Percentiles rank a stretch among this genome's conserved stretches.
These are phyloP conservation scores for Trichoderma atrobrunneum DNA, from an alignment of 2,329 filamentous ascomycete species.

Conservation along the genomic window DNA sequence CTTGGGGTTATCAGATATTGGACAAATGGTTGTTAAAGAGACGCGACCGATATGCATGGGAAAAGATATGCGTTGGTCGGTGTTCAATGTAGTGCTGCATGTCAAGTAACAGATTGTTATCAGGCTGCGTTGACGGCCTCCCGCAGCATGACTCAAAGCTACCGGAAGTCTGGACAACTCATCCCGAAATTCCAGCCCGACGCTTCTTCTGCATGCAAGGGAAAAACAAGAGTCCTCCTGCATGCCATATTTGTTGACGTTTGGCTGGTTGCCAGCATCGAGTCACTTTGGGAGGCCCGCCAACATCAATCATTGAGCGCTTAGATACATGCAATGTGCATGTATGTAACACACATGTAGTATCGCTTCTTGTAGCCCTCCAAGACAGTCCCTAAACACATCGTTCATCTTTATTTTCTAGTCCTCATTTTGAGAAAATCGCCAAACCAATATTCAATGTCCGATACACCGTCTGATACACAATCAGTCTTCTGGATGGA, in stretches of 20 bases:
- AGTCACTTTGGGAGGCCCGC: neutral
- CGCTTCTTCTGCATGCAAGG: neutral
- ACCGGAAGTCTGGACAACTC: neutral
- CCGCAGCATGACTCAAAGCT: neutral
- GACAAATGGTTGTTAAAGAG: neutral
- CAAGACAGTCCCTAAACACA: neutral
- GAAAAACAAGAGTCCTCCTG: neutral
- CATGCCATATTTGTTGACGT: neutral
- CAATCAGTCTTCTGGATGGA: neutral
- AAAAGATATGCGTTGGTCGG: neutral
- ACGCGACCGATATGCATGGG: neutral
- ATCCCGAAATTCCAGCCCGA: neutral
- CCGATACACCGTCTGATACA: neutral
- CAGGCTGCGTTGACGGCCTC: neutral
- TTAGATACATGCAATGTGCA: neutral
- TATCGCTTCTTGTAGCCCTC: neutral
- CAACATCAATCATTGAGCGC: neutral
- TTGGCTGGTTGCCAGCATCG: neutral
- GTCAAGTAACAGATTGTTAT: neutral
- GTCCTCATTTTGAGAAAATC: neutral
- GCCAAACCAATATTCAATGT: neutral
- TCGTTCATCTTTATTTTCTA: neutral
- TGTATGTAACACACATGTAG: neutral
- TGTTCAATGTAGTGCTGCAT: no score
- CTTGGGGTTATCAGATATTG: neutral